Evolutionary conservation across 257 asterid genomes (phyloP).

Genomic region (Capsicum pubescens): DNA sequence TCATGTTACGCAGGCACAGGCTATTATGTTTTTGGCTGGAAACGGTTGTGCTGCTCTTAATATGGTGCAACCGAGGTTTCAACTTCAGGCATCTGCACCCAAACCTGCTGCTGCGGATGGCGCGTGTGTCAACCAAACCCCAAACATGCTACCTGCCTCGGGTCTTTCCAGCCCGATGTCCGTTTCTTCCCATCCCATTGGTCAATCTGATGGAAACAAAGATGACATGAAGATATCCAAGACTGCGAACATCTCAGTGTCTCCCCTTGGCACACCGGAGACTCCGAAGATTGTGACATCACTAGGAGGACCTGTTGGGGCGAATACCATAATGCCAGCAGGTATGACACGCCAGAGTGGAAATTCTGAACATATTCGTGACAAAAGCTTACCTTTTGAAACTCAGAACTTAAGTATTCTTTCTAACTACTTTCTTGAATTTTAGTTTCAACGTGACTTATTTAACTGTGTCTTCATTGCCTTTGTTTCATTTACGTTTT

Average conservation of each 20-base stretch:
- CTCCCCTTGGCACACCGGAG: conserved; percentile 47
- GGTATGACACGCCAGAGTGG: conserved; percentile 40
- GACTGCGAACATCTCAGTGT: conserved; percentile 40
- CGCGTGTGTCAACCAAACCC: conserved; percentile 45
- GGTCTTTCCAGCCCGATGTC: conserved; percentile 68
- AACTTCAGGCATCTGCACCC: conserved; percentile 49
- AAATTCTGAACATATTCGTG: not conserved
- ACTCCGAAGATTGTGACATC: conserved; percentile 49
- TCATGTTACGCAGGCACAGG: conserved; percentile 67
- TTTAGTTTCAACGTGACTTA: not conserved
- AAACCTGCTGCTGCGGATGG: conserved; percentile 50
- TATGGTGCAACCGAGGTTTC: conserved; percentile 49
- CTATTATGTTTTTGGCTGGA: conserved; percentile 79
- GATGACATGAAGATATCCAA: conserved; percentile 47
- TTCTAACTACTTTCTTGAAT: not conserved
- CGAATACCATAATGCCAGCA: conserved; percentile 52
- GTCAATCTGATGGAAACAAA: conserved; percentile 44
- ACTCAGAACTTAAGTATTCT: not conserved
- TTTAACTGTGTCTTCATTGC: not conserved
- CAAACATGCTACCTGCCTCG: conserved; percentile 44
- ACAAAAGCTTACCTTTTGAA: not conserved
- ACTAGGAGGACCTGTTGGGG: conserved; percentile 52
- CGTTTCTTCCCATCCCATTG: conserved; percentile 63
- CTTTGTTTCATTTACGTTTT: not conserved
- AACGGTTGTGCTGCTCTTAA: conserved; percentile 41